Base-by-base conservation (phyloP, 2,329 filamentous ascomycete genomes). In the Penicillium capsulatum region DNA sequence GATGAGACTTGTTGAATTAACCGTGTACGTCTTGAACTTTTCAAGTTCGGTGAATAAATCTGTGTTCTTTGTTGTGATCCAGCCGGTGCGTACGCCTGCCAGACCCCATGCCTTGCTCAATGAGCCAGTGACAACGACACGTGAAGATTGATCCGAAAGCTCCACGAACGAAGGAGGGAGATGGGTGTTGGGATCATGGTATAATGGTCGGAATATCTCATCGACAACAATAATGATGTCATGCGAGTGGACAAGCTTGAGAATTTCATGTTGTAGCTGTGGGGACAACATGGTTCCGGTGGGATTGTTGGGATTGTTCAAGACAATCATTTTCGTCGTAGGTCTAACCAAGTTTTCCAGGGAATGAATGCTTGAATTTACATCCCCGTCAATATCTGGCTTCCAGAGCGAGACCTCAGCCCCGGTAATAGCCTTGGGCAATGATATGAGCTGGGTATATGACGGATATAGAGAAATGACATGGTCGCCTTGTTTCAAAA, bases 231-330 rank as follows among this genome's bases (percentile, higher is more conserved):
- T 6, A 5, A 30, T 27, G 3, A 46, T n/a, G 4, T 26, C 33
- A n/a, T 37, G 26, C 13, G 24, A 10, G 15, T 31, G 29, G 8
- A 33, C 39, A 7, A 46, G 24, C 3, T 29, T 19, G 8, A 37
- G 24, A 22, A 46, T 46, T 14, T 17, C 40, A 6, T 14, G 14
- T 17, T 42, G 39, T 6, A 22, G 16, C 6, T 11, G 3, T 3
- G 13, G 22, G 3, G 29, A 17, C 7, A 46, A 15, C 15, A 40
- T 34, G 2, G 39, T 40, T 11, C 43, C 43, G 1, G 33, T 29
- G 8, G 43, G 43, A n/a, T 46, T 46, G 20, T 46, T 46, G 2
- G 43, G 43, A 15, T 46, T 43, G 15, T 46, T 46, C 9, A 46
- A 22, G 17, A 46, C 22, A 7, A 46, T 46, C 33, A 46, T 37